A percentile compares a stretch with the other conserved stretches of the same genome.
phyloP scores from a whole-genome alignment of 805 yeast genomes.

The Candida alai region DNA sequence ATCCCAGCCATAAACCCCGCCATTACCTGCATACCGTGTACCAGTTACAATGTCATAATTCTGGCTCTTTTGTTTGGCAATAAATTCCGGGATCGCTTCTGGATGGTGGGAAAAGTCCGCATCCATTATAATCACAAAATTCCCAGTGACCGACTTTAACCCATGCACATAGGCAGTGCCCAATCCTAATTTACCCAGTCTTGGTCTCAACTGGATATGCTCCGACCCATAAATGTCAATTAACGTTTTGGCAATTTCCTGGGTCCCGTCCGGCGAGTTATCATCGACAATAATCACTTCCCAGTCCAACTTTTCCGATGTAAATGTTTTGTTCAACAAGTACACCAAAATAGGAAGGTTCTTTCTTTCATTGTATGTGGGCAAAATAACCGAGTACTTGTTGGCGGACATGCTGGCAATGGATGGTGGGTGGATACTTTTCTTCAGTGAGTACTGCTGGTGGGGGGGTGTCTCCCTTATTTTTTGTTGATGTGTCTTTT shows the following conservation, averaged over 20 bases:
- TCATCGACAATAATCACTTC: conserved; percentile 77
- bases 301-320: conserved; percentile 58
- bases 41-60: conserved; percentile 53
- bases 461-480: too few species aligned
- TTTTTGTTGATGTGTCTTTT: too few species aligned
- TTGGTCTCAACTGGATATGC: conserved; percentile 61
- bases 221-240: conserved; percentile 54
- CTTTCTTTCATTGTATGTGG: conserved; percentile 72
- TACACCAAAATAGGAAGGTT: conserved; percentile 64
- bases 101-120: conserved; percentile 85
- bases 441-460: too few species aligned
- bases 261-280: conserved; percentile 80
- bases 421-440: neutral
- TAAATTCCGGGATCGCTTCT: conserved; percentile 72
- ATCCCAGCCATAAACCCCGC: conserved; percentile 85
- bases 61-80: conserved; percentile 52
- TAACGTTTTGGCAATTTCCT: conserved; percentile 61
- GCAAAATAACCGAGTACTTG: conserved; percentile 72
- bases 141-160: conserved; percentile 63
- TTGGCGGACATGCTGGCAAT: conserved; percentile 13
- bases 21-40: conserved; percentile 75
- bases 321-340: conserved; percentile 65
- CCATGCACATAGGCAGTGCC: conserved; percentile 84
- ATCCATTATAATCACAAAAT: conserved; percentile 77
- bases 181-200: conserved; percentile 74